Evolutionary conservation across 2,329 filamentous ascomycete species (phyloP).

Genomic region (Dothidotthia symphoricarpi): DNA sequence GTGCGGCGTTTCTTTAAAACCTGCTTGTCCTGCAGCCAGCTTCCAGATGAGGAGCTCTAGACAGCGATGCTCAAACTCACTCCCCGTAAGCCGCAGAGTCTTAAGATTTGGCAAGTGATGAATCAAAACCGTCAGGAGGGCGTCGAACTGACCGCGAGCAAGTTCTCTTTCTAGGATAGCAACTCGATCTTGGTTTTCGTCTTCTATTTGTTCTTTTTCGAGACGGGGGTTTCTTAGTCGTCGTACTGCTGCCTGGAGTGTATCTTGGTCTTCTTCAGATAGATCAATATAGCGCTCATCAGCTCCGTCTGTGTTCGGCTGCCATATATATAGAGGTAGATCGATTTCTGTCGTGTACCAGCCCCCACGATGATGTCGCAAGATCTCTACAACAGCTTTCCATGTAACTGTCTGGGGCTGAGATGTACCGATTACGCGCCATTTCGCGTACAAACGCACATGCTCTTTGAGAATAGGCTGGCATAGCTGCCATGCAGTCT

Average conservation of each 20-base stretch:
- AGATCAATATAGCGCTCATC: neutral
- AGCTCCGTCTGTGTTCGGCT: neutral
- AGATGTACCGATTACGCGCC: constrained; percentile 3
- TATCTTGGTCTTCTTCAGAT: constrained; percentile 3
- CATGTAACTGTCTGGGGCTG: constrained; percentile 3
- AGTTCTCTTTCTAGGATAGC: constrained; percentile 1
- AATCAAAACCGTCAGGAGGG: constrained; percentile 10
- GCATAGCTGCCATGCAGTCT: constrained; percentile 5
- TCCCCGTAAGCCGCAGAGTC: constrained; percentile 10
- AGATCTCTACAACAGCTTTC: constrained; percentile 8
- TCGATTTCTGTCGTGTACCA: constrained; percentile 19
- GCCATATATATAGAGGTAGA: constrained; percentile 1
- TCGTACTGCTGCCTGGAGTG: constrained; percentile 5
- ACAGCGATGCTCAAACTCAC: neutral
- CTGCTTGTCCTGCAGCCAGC: constrained; percentile 9
- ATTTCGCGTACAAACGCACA: constrained; percentile 6
- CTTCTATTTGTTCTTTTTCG: neutral
- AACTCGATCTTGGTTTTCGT: constrained; percentile 4
- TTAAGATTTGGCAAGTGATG: constrained; percentile 13
- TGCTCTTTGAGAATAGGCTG: constrained; percentile 7
- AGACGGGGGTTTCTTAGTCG: constrained; percentile 5
- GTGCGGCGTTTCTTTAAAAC: constrained; percentile 1
- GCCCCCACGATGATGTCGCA: constrained; percentile 10
- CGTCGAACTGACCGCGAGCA: neutral
- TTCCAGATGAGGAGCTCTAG: constrained; percentile 3